Base-by-base conservation (phyloP, 2,329 filamentous ascomycete genomes). In the Corinectria fuckeliana region DNA sequence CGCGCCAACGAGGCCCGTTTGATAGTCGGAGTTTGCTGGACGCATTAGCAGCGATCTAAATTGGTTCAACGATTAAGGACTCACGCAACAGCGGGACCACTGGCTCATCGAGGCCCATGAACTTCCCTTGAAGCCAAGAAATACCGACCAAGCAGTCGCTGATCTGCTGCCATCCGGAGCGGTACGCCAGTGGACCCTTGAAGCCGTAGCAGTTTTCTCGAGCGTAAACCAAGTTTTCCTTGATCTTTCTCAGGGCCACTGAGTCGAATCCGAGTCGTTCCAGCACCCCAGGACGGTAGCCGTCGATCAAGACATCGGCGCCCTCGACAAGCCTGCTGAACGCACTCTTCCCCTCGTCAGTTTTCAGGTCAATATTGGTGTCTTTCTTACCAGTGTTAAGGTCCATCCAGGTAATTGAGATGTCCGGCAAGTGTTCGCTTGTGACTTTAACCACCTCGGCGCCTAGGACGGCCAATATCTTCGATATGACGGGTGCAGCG, bases 151-250 rank as follows among this genome's bases (percentile, higher is more conserved):
- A 67, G 63, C 73, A 76, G 50, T 77, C 76, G 20, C 73, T 73
- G 39, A 77, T 76, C 60, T 77, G 75, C 60, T 77, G 74, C 74
- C 74, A 76, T 1, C 74, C 74, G 21, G 72, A 72, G 3, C 74
- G 71, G 13, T 72, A 61, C 11, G 55, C 62, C 62, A 69, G 71
- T 5, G 72, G 72, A 0, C 75, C 75, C 9, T 72, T 70, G 67
- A 73, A 76, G 1, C 74, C 75, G 28, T 76, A 72, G 64, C 74
- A 77, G 56, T 76, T 75, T 60, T 76, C 75, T 13, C 72, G 71
- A 11, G 70, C 67, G 51, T 75, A 74, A 3, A 76, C 67, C 23
- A 77, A 63, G 11, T 72, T 72, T n/a, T 30, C 14, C 11, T 58
- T 64, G 5, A 63, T 39, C 10, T 56, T 47, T 11, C 63, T 60